These are phyloP conservation scores for Candida ovalis DNA, from an alignment of 805 yeast genomes.

Conservation along the genomic window DNA sequence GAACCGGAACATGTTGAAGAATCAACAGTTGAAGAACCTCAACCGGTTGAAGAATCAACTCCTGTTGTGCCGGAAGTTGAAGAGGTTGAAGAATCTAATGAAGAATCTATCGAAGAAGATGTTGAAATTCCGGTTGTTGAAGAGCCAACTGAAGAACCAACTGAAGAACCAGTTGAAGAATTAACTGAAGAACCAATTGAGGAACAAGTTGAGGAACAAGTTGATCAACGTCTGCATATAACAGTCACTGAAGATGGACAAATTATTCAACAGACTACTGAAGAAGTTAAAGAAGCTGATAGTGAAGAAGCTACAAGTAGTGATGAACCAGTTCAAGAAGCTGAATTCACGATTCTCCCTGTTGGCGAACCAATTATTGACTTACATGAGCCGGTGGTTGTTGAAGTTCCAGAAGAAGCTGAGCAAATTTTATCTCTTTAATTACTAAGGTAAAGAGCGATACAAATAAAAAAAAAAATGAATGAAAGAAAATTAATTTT, in stretches of 20 bases:
- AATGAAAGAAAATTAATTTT: too few relatives aligned
- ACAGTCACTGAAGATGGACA: neutral
- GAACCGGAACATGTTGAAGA: conserved; percentile 3
- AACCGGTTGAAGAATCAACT: neutral
- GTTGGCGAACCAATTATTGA: conserved; percentile 1
- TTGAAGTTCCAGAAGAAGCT: neutral
- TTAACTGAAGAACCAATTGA: neutral
- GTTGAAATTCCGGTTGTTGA: neutral
- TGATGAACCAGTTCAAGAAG: neutral
- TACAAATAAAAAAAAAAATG: too few relatives aligned
- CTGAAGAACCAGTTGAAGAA: neutral
- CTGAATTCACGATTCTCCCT: conserved; percentile 4
- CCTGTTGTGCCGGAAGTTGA: neutral
- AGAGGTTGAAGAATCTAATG: too few relatives aligned
- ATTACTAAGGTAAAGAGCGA: neutral
- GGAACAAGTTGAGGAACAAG: neutral
- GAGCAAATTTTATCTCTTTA: neutral
- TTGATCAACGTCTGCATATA: neutral
- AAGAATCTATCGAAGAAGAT: too few relatives aligned
- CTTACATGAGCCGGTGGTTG: neutral
- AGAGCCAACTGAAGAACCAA: neutral
- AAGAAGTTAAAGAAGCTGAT: neutral
- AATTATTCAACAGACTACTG: too few relatives aligned
- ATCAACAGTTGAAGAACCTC: neutral
- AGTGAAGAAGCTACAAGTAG: neutral